Evolutionary conservation across 2,329 filamentous ascomycete genomes (phyloP).

Genomic region (Chaetothyriales sp.): DNA sequence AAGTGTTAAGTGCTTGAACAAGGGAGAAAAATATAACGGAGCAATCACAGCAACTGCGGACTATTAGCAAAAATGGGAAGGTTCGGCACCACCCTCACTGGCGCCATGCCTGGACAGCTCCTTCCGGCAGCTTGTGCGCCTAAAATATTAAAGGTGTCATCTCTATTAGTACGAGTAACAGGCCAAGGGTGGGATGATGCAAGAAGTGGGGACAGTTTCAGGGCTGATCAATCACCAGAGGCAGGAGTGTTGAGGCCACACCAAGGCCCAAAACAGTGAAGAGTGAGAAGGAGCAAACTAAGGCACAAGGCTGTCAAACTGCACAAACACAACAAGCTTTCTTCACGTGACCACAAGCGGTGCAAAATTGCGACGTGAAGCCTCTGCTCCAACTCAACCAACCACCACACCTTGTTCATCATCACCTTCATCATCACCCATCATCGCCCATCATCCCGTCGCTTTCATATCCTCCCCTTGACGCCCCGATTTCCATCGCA

Average conservation of each 20-base stretch:
- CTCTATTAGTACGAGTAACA: not conserved
- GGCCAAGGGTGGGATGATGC: not conserved
- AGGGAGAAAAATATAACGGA: not conserved
- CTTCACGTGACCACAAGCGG: not conserved
- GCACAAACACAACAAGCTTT: not conserved
- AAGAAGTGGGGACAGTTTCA: not conserved
- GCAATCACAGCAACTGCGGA: not conserved
- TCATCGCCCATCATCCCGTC: conserved; percentile 5
- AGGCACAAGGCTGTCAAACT: not conserved
- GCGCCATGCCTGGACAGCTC: not conserved
- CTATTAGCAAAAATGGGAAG: conserved; percentile 1
- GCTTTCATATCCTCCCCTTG: conserved; percentile 7
- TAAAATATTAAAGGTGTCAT: not conserved
- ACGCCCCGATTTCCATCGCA: not conserved
- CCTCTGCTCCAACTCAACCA: conserved; percentile 4
- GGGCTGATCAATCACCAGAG: not conserved
- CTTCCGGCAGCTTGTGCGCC: not conserved
- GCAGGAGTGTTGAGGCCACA: not conserved
- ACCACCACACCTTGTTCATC: conserved; percentile 5
- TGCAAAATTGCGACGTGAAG: not conserved
- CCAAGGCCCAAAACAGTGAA: too few species aligned
- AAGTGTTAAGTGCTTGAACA: conserved; percentile 10
- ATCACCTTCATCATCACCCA: too few species aligned
- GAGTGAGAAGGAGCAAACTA: too few species aligned
- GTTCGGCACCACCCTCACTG: not conserved